Base-by-base conservation (phyloP, 106 monocot species). In the Phalaenopsis equestris region DNA sequence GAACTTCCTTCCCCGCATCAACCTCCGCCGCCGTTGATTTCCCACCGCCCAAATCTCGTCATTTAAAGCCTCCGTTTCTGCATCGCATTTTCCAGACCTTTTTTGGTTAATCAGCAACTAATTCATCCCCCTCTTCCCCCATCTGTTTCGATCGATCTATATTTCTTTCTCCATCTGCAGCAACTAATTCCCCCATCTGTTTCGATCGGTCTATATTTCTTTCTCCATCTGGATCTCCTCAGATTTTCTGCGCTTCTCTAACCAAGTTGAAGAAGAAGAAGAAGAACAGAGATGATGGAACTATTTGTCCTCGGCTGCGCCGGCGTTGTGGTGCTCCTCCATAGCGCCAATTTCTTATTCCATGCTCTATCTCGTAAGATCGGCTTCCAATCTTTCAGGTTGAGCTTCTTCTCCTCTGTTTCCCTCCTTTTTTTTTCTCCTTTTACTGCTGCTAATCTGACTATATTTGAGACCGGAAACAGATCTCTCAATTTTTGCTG, bases 331-430 rank as follows among this genome's bases (percentile, higher is more conserved):
- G 73, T 83, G 57, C 73, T 87, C 81, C 80, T 87, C 77, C 86
- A 87, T 48, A 80, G 86, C 57, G 86, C 83, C 73, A 87, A 83
- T 73, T 81, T 87, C 80, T 81, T 83, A 80, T 81, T 83, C 72
- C 80, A 80, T 38, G 80, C 61, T 16, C 80, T 87, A 47, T 83
- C 46, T n/a, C 82, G 49, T 9, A 82, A 39, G 21, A 46, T 61
- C 65, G 23, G 42, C 72, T 38, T 55, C 70, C 79, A 83, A 55
- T 61, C 86, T 21, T 36, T 86, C 67, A 86, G 86, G 86, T 86
- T 0, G 9, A 10, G 42, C 49, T 47, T 76, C 49, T 47, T 3
- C 14, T 47, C 23, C 4, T 3, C 24, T 23, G 24, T 47, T 1
- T 23, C 3, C 19, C 17, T 5, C 5, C 14, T 5, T 3, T 11